A percentile compares a stretch with the other conserved stretches of the same genome.
phyloP scores from a whole-genome alignment of 1,284 basidiomycete species.

The Ceratobasidium theobromae region DNA sequence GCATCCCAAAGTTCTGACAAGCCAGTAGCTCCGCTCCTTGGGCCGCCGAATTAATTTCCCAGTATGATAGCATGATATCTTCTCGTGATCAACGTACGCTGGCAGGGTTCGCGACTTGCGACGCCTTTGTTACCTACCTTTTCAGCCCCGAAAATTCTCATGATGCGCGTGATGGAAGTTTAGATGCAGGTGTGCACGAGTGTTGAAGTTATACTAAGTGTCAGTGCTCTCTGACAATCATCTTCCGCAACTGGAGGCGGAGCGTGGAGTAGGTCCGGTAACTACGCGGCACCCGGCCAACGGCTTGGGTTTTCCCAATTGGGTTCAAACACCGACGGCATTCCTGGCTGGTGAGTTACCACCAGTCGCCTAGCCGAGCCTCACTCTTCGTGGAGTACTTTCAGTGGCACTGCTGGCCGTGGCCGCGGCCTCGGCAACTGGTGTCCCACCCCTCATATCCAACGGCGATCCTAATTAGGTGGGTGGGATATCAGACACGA shows the following conservation, averaged over 20 bases:
- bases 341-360: slow-evolving; percentile 25
- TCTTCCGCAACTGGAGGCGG: not conserved
- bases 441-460: not conserved
- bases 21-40: not conserved
- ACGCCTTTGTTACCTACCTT: too few relatives aligned
- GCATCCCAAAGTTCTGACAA: not conserved
- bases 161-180: not conserved
- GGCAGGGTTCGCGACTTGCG: too few relatives aligned
- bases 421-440: not conserved
- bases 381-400: slow-evolving; percentile 15
- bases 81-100: too few relatives aligned
- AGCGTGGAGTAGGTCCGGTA: slow-evolving; percentile 28
- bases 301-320: slow-evolving; percentile 12
- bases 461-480: slow-evolving; percentile 3
- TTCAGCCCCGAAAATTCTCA: not conserved
- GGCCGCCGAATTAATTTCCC: not conserved
- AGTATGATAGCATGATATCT: too few relatives aligned
- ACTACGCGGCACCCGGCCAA: slow-evolving; percentile 11
- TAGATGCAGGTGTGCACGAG: not conserved
- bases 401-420: not conserved
- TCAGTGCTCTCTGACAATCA: not conserved
- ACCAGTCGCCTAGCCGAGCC: slow-evolving; percentile 9
- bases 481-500: slow-evolving; percentile 12
- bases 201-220: not conserved
- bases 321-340: not conserved